Percentiles rank a stretch among this genome's conserved stretches.
Evolutionary conservation across 345 rosid genomes (phyloP).

Genomic region (Salix purpurea): DNA sequence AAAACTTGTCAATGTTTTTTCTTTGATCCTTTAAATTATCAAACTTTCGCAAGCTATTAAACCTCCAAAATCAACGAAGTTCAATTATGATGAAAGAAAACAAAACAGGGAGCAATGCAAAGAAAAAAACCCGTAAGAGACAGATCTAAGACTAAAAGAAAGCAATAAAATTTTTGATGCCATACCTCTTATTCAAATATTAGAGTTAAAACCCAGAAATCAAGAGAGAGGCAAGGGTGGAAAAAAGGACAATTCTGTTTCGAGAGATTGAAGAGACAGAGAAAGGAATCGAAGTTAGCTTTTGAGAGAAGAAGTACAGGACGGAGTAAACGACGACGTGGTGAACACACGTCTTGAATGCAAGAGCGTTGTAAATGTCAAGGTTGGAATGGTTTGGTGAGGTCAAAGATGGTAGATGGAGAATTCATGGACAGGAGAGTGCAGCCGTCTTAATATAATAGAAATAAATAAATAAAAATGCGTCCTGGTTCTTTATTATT

Average conservation of each 20-base stretch:
- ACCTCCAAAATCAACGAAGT: not conserved
- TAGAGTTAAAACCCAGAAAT: not conserved
- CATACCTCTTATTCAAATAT: not conserved
- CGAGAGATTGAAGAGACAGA: constrained; percentile 6
- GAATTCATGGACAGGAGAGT: not conserved
- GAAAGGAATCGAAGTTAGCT: constrained; percentile 29
- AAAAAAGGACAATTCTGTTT: not conserved
- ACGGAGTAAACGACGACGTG: constrained; percentile 42
- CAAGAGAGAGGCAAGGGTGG: not conserved
- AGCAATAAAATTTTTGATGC: not conserved
- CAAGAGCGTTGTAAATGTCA: not conserved
- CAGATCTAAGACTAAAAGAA: not conserved
- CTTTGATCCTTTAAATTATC: not conserved
- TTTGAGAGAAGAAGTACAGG: not conserved
- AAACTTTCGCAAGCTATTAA: not conserved
- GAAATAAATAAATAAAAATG: not conserved
- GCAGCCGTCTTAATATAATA: not conserved
- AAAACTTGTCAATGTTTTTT: not conserved
- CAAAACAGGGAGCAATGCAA: not conserved
- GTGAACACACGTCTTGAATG: constrained; percentile 33
- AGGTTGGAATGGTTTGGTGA: not conserved
- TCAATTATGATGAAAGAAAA: not conserved
- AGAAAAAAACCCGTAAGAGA: not conserved
- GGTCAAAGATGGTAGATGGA: not conserved
- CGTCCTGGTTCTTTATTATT: not conserved